Evolutionary conservation across 2,329 filamentous ascomycete species (phyloP).

Genomic region (Neofusicoccum sp.): DNA sequence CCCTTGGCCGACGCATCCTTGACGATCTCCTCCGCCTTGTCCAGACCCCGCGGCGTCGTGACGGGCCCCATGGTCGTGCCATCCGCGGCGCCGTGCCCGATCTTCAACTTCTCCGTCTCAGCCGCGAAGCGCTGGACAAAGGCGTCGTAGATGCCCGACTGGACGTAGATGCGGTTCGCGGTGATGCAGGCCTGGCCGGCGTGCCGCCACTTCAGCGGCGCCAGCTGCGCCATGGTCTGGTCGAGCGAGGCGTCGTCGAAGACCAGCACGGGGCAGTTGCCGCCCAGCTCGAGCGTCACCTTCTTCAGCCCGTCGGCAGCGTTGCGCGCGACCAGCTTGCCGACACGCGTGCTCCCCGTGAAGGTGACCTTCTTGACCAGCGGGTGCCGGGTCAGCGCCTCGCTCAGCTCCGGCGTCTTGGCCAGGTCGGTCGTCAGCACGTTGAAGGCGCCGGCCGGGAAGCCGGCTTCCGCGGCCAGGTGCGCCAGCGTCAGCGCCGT

Average conservation of each 20-base stretch:
- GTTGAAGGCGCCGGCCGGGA: slow-evolving; percentile 46
- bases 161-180: slow-evolving; percentile 42
- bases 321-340: slow-evolving; percentile 44
- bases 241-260: slow-evolving; percentile 50
- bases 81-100: slow-evolving; percentile 60
- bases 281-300: slow-evolving; percentile 48
- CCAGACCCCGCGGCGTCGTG: slow-evolving; percentile 58
- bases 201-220: slow-evolving; percentile 56
- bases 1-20: slow-evolving; percentile 66
- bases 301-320: slow-evolving; percentile 48
- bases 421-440: slow-evolving; percentile 41
- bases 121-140: slow-evolving; percentile 49
- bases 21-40: slow-evolving; percentile 63
- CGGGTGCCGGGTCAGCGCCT: slow-evolving; percentile 43
- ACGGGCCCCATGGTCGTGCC: slow-evolving; percentile 47
- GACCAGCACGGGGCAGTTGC: slow-evolving; percentile 48
- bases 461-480: slow-evolving; percentile 44
- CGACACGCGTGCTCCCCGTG: slow-evolving; percentile 43
- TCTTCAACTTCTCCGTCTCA: slow-evolving; percentile 56
- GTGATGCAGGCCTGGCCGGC: slow-evolving; percentile 44
- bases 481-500: slow-evolving; percentile 41
- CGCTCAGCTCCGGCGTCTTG: slow-evolving; percentile 29
- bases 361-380: slow-evolving; percentile 45
- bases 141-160: slow-evolving; percentile 41
- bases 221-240: slow-evolving; percentile 43